These are phyloP conservation scores for Polygonum maritimum DNA, from an alignment of 148 eudicot genomes.

Conservation along the genomic window DNA sequence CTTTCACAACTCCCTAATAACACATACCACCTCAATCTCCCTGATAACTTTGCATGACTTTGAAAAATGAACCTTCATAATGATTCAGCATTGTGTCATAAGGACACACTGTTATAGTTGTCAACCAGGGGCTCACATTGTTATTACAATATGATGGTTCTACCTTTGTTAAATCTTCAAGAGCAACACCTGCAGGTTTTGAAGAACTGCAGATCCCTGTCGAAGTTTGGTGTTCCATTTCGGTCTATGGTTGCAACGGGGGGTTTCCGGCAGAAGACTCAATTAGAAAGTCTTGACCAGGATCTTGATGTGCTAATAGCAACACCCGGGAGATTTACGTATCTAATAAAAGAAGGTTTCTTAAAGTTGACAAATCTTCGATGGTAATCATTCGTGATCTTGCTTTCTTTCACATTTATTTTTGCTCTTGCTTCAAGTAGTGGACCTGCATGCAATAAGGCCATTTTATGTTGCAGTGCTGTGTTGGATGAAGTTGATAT, in stretches of 20 bases:
- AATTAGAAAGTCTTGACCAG: slow-evolving; percentile 78
- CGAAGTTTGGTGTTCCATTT: slow-evolving; percentile 82
- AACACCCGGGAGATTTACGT: slow-evolving; percentile 89
- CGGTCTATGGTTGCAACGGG: slow-evolving; percentile 96
- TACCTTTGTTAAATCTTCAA: background rate
- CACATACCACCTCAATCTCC: background rate
- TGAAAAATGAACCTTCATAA: background rate
- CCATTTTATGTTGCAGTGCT: slow-evolving; percentile 46
- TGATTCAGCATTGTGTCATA: background rate
- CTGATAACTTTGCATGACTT: background rate
- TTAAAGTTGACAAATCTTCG: slow-evolving; percentile 60
- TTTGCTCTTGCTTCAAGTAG: background rate
- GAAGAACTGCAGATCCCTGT: slow-evolving; percentile 67
- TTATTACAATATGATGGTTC: background rate
- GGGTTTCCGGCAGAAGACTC: slow-evolving; percentile 85
- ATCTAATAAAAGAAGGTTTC: slow-evolving; percentile 73
- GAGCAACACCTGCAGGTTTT: slow-evolving; percentile 49
- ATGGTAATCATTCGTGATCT: slow-evolving; percentile 31
- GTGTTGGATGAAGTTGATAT: slow-evolving; percentile 93
- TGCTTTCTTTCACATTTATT: background rate
- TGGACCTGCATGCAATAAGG: background rate
- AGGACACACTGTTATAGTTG: background rate
- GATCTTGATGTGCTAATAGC: slow-evolving; percentile 82
- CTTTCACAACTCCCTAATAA: background rate
- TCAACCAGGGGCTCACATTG: background rate